phyloP scores from a whole-genome alignment of 2,329 filamentous ascomycete genomes.

The Calcarisporium arbuscula region DNA sequence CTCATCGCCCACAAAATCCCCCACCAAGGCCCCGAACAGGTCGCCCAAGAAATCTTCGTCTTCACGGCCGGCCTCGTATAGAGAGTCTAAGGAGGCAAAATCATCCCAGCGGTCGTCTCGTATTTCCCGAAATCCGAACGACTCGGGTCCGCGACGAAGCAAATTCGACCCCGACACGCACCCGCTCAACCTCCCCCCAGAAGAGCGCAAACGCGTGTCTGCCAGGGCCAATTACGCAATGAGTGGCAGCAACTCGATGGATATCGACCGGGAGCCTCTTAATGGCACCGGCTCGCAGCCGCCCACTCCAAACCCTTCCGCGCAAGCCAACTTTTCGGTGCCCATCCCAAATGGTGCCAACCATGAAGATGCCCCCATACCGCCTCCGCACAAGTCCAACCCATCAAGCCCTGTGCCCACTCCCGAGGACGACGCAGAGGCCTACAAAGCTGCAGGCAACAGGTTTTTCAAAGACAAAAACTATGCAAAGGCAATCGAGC shows the following conservation, averaged over 20 bases:
- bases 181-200: slow-evolving; percentile 83
- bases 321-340: slow-evolving; percentile 41
- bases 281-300: slow-evolving; percentile 48
- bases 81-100: slow-evolving; percentile 20
- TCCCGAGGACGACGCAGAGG: slow-evolving; percentile 71
- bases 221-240: slow-evolving; percentile 53
- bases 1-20: slow-evolving; percentile 29
- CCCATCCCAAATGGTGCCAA: slow-evolving; percentile 44
- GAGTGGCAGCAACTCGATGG: slow-evolving; percentile 64
- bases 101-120: slow-evolving; percentile 34
- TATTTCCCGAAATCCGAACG: slow-evolving; percentile 42
- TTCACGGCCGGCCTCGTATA: slow-evolving; percentile 25
- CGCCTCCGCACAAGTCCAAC: slow-evolving; percentile 65
- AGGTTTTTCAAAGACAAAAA: slow-evolving; percentile 95
- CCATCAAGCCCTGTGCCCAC: slow-evolving; percentile 51
- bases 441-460: slow-evolving; percentile 88
- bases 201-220: slow-evolving; percentile 74
- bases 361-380: slow-evolving; percentile 49
- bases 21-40: slow-evolving; percentile 18
- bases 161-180: slow-evolving; percentile 67
- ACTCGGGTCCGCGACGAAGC: slow-evolving; percentile 41
- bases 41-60: slow-evolving; percentile 22
- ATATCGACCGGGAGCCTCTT: slow-evolving; percentile 62
- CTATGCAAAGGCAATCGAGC: slow-evolving; percentile 78
- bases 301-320: slow-evolving; percentile 30